These are phyloP conservation scores for Aspergillus nidulans DNA, from an alignment of 495 filamentous ascomycete species.

Conservation along the genomic window DNA sequence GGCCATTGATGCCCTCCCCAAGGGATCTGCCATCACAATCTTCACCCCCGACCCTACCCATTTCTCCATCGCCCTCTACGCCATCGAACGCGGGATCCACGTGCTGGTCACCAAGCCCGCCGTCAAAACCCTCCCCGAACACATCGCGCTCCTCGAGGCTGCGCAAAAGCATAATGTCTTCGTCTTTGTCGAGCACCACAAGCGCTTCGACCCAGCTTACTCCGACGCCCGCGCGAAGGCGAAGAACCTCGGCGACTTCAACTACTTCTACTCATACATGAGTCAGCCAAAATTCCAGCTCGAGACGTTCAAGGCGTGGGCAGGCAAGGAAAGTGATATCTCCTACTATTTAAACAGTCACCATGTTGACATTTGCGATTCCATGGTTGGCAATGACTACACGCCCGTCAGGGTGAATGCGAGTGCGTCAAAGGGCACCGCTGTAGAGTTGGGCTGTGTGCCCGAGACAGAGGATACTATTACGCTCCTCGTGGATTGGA, in stretches of 20 bases:
- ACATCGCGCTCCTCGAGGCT: conserved; percentile 67
- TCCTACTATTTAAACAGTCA: conserved; percentile 94
- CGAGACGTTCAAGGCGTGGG: conserved; percentile 96
- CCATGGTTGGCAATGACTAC: conserved; percentile 74
- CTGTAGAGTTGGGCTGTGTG: conserved; percentile 70
- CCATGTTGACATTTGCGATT: conserved; percentile 86
- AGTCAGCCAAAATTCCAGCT: conserved; percentile 88
- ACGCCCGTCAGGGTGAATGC: conserved; percentile 75
- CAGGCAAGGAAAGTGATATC: conserved; percentile 85
- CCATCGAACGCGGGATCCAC: conserved; percentile 79
- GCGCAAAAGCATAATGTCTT: conserved; percentile 74
- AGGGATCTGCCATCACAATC: conserved; percentile 89
- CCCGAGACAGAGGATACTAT: conserved; percentile 88
- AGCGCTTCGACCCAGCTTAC: conserved; percentile 91
- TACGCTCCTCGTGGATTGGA: conserved; percentile 83
- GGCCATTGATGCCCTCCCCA: conserved; percentile 78
- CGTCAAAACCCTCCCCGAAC: conserved; percentile 74
- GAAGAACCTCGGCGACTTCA: conserved; percentile 77
- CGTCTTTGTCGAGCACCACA: conserved; percentile 95
- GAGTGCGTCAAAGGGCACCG: conserved; percentile 66
- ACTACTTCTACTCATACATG: conserved; percentile 98
- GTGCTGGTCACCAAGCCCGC: conserved; percentile 96
- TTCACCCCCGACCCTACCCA: conserved; percentile 95
- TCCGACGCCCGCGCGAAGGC: conserved; percentile 75
- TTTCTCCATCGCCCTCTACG: conserved; percentile 91